Percentiles rank a stretch among this genome's conserved stretches.
Evolutionary conservation across 2,329 filamentous ascomycete species (phyloP).

Genomic region (Diaporthe aspalathi): DNA sequence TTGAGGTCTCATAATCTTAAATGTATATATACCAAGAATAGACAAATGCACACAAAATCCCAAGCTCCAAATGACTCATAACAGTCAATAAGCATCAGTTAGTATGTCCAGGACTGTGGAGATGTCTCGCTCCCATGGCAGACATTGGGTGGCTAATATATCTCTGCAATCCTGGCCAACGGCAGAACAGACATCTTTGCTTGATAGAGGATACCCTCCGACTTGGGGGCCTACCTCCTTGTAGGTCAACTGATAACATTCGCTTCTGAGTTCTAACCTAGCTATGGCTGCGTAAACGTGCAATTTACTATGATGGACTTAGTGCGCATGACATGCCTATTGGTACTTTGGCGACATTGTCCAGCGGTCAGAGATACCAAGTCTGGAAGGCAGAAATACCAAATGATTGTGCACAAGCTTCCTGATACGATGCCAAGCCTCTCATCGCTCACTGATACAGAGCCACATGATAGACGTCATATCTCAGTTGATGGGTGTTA

Average conservation of each 20-base stretch:
- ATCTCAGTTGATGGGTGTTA: too few species aligned
- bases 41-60: not conserved
- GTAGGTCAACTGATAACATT: not conserved
- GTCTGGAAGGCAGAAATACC: too few species aligned
- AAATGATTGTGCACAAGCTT: too few species aligned
- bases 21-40: constrained; percentile 24
- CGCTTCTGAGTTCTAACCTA: not conserved
- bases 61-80: not conserved
- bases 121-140: not conserved
- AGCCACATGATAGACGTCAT: too few species aligned
- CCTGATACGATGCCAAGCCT: too few species aligned
- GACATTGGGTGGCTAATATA: not conserved
- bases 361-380: too few species aligned
- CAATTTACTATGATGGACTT: too few species aligned
- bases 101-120: not conserved
- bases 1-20: not conserved
- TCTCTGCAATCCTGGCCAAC: not conserved
- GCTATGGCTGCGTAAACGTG: not conserved
- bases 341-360: too few species aligned
- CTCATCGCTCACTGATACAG: too few species aligned
- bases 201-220: too few species aligned
- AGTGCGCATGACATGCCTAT: not conserved
- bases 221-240: not conserved
- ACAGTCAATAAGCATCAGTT: not conserved
- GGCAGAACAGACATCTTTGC: not conserved